phyloP scores from a whole-genome alignment of 768 basidiomycete genomes.

The Mycena rebaudengoi region DNA sequence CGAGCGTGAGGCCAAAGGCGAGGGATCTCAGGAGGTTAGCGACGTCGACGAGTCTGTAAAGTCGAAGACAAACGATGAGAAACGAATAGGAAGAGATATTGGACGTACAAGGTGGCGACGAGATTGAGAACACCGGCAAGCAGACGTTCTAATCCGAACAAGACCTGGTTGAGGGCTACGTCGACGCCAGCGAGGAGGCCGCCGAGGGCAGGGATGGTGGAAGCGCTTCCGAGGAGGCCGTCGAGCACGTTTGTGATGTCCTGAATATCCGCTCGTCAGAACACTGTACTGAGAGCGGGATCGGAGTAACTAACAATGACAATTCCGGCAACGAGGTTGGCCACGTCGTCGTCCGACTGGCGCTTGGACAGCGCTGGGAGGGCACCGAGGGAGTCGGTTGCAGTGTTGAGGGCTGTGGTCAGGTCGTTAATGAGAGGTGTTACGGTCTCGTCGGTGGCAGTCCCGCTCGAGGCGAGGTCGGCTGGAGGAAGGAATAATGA shows the following conservation, averaged over 20 bases:
- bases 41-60: no score
- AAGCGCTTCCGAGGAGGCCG: slow-evolving; percentile 26
- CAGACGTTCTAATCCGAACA: slow-evolving; percentile 35
- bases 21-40: no score
- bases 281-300: not conserved
- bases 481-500: not conserved
- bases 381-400: slow-evolving; percentile 25
- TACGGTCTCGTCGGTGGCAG: slow-evolving; percentile 28
- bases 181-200: slow-evolving; percentile 33
- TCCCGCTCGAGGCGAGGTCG: slow-evolving; percentile 21
- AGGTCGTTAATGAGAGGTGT: slow-evolving; percentile 32
- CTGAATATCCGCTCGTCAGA: slow-evolving; percentile 3
- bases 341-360: slow-evolving; percentile 36
- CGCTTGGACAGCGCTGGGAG: slow-evolving; percentile 28
- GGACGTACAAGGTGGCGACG: slow-evolving; percentile 34
- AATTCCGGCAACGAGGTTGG: slow-evolving; percentile 33
- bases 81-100: slow-evolving; percentile 26
- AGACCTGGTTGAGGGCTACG: slow-evolving; percentile 32
- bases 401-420: slow-evolving; percentile 30
- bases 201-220: slow-evolving; percentile 34
- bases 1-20: no score
- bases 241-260: slow-evolving; percentile 32
- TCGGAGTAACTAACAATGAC: slow-evolving; percentile 27
- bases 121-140: slow-evolving; percentile 39
- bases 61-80: not conserved